Evolutionary conservation across 2,329 filamentous ascomycete species (phyloP), one percentile per base, ranked within the genome.

Genomic region (Lachnellula hyalina): DNA sequence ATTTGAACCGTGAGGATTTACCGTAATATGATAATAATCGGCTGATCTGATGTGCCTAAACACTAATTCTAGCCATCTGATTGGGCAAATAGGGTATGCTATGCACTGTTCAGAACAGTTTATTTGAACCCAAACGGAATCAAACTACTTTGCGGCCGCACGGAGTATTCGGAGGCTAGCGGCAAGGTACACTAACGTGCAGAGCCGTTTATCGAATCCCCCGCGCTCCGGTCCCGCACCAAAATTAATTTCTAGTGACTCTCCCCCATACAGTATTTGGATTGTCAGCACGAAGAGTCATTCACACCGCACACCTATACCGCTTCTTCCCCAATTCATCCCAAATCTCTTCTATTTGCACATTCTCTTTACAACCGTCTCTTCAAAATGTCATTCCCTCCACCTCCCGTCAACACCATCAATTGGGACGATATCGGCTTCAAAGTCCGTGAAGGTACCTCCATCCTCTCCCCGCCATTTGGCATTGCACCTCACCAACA

Each of bases 371-470:
- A 9, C 12, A 12, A 8, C n/a, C 46, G 14, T 14, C 40, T 23
- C 47, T 35, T 51, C 49, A 63, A 51, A 34, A 74, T 75, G 70
- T 48, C 75, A 40, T 93, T 92, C 68, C 90, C 90, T 62, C 90
- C 90, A 32, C 83, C 87, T 11, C 86, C 89, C 3, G 84, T 89
- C 63, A 84, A 83, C 68, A 87, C 87, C 61, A 93, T 96, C 75
- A 81, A 97, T 79, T 97, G 93, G 93, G 83, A 81, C 71, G 87
- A 96, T 67, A 84, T 97, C 62, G 93, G 93, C 69, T 97, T 97
- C 81, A 86, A 85, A 68, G 86, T 96, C 64, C 88, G 90, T 63
- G 91, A 96, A 80, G 89, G 90, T 90, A 73, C 65, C 75, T 61
- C 48, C 21, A 50, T 14, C 46, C 23, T 49, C 40, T 36, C 51